phyloP scores from a whole-genome alignment of 164 flowering plant genomes.

The Cinnamomum chago region DNA sequence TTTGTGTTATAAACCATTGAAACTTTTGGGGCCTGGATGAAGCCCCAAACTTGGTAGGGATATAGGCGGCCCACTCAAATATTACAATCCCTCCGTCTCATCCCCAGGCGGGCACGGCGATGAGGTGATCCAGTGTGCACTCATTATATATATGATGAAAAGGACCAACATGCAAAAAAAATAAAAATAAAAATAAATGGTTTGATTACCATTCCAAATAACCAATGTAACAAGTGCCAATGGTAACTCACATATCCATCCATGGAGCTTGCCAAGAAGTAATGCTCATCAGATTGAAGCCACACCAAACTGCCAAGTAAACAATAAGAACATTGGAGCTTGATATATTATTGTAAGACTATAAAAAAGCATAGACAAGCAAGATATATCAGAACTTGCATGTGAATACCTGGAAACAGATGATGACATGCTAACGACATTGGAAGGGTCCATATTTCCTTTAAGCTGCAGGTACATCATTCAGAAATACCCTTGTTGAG shows the following conservation, averaged over 20 bases:
- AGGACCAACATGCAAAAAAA: no score
- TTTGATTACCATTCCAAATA: background rate
- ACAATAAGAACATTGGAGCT: background rate
- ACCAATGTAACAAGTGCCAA: background rate
- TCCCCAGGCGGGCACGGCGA: no score
- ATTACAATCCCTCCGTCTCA: no score
- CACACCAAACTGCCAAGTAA: constrained; percentile 51
- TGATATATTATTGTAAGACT: background rate
- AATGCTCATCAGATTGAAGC: constrained; percentile 62
- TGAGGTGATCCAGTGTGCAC: no score
- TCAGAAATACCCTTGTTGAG: background rate
- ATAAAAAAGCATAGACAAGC: background rate
- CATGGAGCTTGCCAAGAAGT: constrained; percentile 95
- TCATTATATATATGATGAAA: no score
- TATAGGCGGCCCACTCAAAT: no score
- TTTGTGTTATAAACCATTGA: no score
- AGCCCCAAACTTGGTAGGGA: no score
- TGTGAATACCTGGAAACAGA: constrained; percentile 64
- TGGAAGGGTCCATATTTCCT: constrained; percentile 44
- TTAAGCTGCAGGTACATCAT: constrained; percentile 50
- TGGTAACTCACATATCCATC: constrained; percentile 78
- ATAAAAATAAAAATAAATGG: no score
- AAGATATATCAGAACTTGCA: background rate
- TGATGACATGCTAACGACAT: constrained; percentile 56
- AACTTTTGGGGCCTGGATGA: no score